phyloP scores from a whole-genome alignment of 2,329 filamentous ascomycete species.

The Fusarium luffae region DNA sequence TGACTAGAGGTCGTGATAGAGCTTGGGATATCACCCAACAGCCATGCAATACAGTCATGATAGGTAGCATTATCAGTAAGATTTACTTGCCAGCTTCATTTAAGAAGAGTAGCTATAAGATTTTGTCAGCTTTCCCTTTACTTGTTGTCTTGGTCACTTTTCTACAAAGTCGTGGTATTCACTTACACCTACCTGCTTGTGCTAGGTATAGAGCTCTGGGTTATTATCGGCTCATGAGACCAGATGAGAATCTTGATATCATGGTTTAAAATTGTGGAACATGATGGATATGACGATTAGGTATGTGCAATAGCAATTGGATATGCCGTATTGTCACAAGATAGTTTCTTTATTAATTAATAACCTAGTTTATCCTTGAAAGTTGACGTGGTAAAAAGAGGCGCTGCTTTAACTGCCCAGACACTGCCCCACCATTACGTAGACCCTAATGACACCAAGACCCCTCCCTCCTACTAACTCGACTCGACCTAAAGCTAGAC shows the following conservation, averaged over 20 bases:
- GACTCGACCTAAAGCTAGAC: background rate
- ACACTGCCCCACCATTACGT: slow-evolving; percentile 55
- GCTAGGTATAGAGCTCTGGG: background rate
- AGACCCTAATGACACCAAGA: slow-evolving; percentile 19
- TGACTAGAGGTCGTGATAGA: background rate
- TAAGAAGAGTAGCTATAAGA: background rate
- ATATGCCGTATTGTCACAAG: background rate
- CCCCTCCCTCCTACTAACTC: slow-evolving; percentile 17
- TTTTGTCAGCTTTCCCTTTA: background rate
- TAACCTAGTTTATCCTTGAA: background rate
- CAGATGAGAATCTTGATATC: background rate
- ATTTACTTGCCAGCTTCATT: background rate
- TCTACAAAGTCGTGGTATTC: background rate
- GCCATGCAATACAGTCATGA: background rate
- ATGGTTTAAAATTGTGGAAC: background rate
- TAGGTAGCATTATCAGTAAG: background rate
- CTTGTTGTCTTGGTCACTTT: background rate
- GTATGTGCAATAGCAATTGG: background rate
- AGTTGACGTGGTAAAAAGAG: slow-evolving; percentile 5
- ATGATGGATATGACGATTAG: background rate
- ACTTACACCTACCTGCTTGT: background rate
- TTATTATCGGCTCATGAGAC: background rate
- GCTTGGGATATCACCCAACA: background rate
- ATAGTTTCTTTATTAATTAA: background rate
- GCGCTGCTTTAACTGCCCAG: slow-evolving; percentile 53